These are phyloP conservation scores for Paraglomus brasilianum DNA, from an alignment of 192 early-diverging fungal genomes.

Conservation along the genomic window DNA sequence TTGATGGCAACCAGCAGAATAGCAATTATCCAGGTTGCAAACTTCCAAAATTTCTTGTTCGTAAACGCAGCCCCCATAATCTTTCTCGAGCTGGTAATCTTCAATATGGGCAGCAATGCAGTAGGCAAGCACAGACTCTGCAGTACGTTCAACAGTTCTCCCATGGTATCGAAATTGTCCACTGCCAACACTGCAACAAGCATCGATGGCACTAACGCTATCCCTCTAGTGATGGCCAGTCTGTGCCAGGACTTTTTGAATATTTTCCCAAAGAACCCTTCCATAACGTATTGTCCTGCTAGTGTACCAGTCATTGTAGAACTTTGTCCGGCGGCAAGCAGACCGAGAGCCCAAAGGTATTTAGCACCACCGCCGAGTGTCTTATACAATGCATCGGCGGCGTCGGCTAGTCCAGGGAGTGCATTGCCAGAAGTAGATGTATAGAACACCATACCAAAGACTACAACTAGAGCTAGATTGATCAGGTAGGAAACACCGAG, in stretches of 20 bases:
- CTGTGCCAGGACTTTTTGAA: conserved; percentile 63
- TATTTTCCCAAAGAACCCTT: conserved; percentile 73
- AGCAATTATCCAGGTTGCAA: conserved; percentile 48
- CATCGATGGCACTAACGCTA: conserved; percentile 67
- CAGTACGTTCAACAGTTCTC: conserved; percentile 67
- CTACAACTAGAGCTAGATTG: conserved; percentile 67
- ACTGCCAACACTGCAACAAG: conserved; percentile 59
- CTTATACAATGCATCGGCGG: conserved; percentile 51
- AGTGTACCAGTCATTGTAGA: conserved; percentile 88
- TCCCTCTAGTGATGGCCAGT: conserved; percentile 56
- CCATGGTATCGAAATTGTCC: conserved; percentile 59
- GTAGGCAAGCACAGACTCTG: conserved; percentile 68
- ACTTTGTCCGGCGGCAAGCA: conserved; percentile 80
- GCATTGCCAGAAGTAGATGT: conserved; percentile 11
- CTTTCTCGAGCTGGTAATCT: conserved; percentile 49
- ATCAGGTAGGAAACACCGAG: conserved; percentile 64
- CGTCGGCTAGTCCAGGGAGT: conserved; percentile 65
- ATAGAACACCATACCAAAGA: conserved; percentile 58
- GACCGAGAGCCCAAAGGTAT: conserved; percentile 78
- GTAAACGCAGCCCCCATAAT: conserved; percentile 46
- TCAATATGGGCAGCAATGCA: conserved; percentile 62
- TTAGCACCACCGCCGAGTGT: conserved; percentile 65
- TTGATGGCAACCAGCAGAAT: conserved; percentile 57
- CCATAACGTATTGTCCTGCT: conserved; percentile 88
- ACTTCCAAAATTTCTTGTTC: conserved; percentile 34